A percentile compares a stretch with the other conserved stretches of the same genome.
phyloP scores from a whole-genome alignment of 1,284 basidiomycete genomes.

The Leucoagaricus sp. region DNA sequence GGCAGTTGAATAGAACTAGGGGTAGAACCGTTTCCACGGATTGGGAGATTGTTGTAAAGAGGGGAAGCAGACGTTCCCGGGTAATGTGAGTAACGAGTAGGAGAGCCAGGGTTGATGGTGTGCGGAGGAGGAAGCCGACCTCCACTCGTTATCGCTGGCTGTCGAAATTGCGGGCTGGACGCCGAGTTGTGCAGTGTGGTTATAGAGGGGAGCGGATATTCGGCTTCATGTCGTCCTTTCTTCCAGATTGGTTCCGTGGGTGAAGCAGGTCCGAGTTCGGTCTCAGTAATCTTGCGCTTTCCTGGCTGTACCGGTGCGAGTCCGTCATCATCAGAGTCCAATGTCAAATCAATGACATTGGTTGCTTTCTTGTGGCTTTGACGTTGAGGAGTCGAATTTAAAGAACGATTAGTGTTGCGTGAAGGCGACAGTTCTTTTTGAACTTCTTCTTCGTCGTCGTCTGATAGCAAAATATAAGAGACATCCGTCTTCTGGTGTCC shows the following conservation, averaged over 20 bases:
- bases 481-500: conserved; percentile 59
- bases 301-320: conserved; percentile 30
- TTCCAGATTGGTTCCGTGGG: conserved; percentile 73
- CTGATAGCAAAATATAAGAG: conserved; percentile 62
- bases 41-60: conserved; percentile 4
- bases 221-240: conserved; percentile 55
- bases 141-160: conserved; percentile 5
- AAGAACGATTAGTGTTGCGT: conserved; percentile 37
- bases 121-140: conserved; percentile 10
- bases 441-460: conserved; percentile 76
- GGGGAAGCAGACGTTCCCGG: conserved; percentile 10
- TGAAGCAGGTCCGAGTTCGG: conserved; percentile 42
- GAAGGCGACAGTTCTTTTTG: conserved; percentile 68
- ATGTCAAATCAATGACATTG: conserved; percentile 77
- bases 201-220: conserved; percentile 16
- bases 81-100: conserved; percentile 19
- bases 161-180: conserved; percentile 5
- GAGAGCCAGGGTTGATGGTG: conserved; percentile 17
- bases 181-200: conserved; percentile 7
- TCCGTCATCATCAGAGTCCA: conserved; percentile 63
- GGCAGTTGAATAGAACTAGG: conserved; percentile 11
- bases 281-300: conserved; percentile 61
- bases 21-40: conserved; percentile 10
- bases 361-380: conserved; percentile 25
- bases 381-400: conserved; percentile 26